A percentile compares a stretch with the other conserved stretches of the same genome.
Conservation (phyloP, 306 rosid species). For the Medicago lupulina region DNA sequence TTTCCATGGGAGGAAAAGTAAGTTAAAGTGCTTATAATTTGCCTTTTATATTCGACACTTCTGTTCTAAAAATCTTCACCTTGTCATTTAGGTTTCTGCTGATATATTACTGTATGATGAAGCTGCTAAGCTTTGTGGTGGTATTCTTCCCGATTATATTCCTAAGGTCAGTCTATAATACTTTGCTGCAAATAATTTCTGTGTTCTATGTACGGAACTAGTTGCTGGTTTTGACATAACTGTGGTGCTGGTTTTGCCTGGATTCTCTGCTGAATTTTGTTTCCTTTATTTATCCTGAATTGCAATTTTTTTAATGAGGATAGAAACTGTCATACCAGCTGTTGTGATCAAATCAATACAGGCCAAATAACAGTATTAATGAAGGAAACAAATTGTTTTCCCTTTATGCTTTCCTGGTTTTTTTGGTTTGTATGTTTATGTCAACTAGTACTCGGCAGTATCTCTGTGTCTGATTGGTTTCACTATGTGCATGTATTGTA, state of each 20-base stretch:
- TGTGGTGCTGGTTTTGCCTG: background rate
- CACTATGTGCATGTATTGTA: background rate
- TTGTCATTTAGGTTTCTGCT: conserved; percentile 54
- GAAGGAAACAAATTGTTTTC: background rate
- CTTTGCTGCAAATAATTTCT: conserved; percentile 14
- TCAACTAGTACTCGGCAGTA: background rate
- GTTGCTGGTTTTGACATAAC: conserved; percentile 30
- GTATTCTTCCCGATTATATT: conserved; percentile 76
- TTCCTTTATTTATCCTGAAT: background rate
- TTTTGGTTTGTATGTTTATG: background rate
- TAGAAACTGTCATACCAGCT: conserved; percentile 27
- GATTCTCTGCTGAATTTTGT: conserved; percentile 2
- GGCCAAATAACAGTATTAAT: conserved; percentile 3
- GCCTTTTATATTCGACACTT: conserved; percentile 15
- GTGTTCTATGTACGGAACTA: conserved; percentile 9
- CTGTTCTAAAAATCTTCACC: conserved; percentile 38
- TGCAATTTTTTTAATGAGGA: conserved; percentile 12
- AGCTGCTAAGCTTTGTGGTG: conserved; percentile 70
- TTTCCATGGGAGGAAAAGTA: conserved; percentile 68
- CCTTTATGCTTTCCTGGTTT: background rate
- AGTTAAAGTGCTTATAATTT: conserved; percentile 48
- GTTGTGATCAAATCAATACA: conserved; percentile 22
- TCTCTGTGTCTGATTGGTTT: background rate
- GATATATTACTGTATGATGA: conserved; percentile 64
- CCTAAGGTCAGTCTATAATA: conserved; percentile 57